Evolutionary conservation across 2,329 filamentous ascomycete species (phyloP).

Genomic region (Chlorencoelia australis): DNA sequence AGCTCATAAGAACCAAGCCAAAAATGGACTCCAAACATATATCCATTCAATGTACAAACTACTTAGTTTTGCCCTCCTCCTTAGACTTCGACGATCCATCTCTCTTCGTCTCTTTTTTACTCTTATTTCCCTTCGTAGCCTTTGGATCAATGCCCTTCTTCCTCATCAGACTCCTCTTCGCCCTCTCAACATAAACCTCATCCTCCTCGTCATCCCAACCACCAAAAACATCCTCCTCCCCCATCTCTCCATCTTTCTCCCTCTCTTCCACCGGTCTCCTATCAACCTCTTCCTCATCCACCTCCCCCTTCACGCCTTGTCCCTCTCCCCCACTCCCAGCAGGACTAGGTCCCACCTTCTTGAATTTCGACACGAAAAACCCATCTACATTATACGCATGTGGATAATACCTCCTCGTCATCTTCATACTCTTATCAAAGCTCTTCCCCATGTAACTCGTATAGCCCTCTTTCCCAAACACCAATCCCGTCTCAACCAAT

Average conservation of each 20-base stretch:
- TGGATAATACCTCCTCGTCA: slow-evolving; percentile 80
- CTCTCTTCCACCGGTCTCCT: slow-evolving; percentile 46
- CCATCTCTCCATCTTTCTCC: slow-evolving; percentile 28
- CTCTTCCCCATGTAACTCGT: slow-evolving; percentile 82
- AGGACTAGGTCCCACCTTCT: slow-evolving; percentile 76
- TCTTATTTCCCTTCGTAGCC: slow-evolving; percentile 33
- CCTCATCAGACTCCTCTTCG: slow-evolving; percentile 63
- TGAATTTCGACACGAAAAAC: slow-evolving; percentile 97
- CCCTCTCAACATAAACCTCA: slow-evolving; percentile 58
- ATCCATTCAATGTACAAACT: no score
- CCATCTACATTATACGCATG: slow-evolving; percentile 93
- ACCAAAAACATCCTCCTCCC: slow-evolving; percentile 49
- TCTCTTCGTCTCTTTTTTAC: slow-evolving; percentile 11
- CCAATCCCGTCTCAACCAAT: slow-evolving; percentile 81
- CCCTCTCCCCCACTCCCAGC: slow-evolving; percentile 30
- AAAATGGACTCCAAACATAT: no score
- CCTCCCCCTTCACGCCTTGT: slow-evolving; percentile 19
- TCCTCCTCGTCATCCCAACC: slow-evolving; percentile 70
- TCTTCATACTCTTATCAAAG: slow-evolving; percentile 75
- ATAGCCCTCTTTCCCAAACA: slow-evolving; percentile 90
- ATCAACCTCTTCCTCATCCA: slow-evolving; percentile 46
- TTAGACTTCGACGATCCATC: background rate
- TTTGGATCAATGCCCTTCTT: slow-evolving; percentile 65
- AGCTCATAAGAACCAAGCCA: no score
- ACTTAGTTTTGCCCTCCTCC: no score